Evolutionary conservation across 2,329 filamentous ascomycete genomes (phyloP), one percentile per base, ranked within the genome.

Genomic region (Lizonia empirigonia): DNA sequence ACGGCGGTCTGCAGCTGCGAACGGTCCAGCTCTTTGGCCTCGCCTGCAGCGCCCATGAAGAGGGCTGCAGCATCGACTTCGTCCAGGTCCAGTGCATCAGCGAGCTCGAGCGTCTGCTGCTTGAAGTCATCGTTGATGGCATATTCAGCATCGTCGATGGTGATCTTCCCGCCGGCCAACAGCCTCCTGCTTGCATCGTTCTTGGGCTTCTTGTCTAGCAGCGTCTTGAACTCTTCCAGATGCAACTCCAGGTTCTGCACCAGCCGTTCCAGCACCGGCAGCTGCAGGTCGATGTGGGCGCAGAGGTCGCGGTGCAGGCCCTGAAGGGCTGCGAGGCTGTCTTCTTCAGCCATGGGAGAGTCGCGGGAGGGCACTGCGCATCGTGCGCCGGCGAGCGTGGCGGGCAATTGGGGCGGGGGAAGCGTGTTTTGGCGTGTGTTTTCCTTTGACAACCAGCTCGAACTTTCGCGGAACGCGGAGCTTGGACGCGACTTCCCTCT

Each of bases 41-140:
- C 87, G 29, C 85, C 82, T 68, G 90, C 83, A 15, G 89, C 86
- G 47, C 87, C 85, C 42, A 95, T 77, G 50, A 96, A 84, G 40
- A 94, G 82, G 60, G 83, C 82, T 8, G 91, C 89, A 15, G 93
- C 88, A 63, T 94, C 85, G 50, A 96, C 71, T 74, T 99, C 95
- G 74, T 99, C 92, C 44, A 99, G 80, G 65, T 96, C 87, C 55
- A 97, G 80, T 62, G 91, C 90, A 72, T 97, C 92, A 47, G 93
- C 89, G 29, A 99, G 80, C 63, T 90, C 84, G 24, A 96, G 80
- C 19, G 86, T 84, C 61, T 88, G 85, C 72, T 96, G 88, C 68
- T 93, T 86, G 74, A 99, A 97, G 56, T 91, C 86, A 48, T 89
- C 83, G 74, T 96, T 97, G 76, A 99, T 79, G 18, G 82, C 78